phyloP scores from a whole-genome alignment of 2,329 filamentous ascomycete species.

The Chrysoporthe deuterocubensis region DNA sequence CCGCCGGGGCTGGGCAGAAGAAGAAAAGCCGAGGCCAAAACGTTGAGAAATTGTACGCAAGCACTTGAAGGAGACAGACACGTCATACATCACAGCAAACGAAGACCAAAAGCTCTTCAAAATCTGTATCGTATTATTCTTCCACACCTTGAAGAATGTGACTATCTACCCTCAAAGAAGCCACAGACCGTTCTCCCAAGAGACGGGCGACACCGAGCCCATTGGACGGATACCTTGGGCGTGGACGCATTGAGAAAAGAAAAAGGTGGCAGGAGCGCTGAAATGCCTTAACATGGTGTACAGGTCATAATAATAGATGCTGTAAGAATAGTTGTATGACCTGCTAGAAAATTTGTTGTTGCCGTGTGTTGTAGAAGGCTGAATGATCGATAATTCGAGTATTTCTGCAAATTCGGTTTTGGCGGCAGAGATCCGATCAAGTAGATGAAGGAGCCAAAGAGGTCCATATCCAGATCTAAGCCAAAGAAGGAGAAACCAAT shows the following conservation, averaged over 20 bases:
- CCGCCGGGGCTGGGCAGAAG: neutral
- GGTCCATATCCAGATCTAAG: conserved; percentile 12
- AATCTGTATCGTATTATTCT: conserved; percentile 19
- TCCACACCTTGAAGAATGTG: conserved; percentile 9
- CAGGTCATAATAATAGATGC: conserved; percentile 26
- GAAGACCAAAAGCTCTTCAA: neutral
- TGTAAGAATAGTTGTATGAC: conserved; percentile 27
- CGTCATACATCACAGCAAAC: neutral
- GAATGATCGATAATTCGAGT: neutral
- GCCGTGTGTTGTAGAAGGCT: conserved; percentile 14
- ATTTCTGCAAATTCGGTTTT: neutral
- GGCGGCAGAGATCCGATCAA: conserved; percentile 11
- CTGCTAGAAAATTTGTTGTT: conserved; percentile 15
- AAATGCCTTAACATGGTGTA: conserved; percentile 10
- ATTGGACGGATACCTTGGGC: neutral
- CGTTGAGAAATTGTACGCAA: neutral
- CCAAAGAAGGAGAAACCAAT: conserved; percentile 5
- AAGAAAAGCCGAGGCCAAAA: neutral
- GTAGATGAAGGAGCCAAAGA: conserved; percentile 14
- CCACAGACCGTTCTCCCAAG: conserved; percentile 18
- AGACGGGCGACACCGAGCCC: neutral
- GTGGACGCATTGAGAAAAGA: conserved; percentile 8
- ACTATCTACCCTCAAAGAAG: conserved; percentile 18
- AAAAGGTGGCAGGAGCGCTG: neutral
- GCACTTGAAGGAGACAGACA: neutral